phyloP scores from a whole-genome alignment of 106 monocot genomes.

The Dendrobium catenatum region DNA sequence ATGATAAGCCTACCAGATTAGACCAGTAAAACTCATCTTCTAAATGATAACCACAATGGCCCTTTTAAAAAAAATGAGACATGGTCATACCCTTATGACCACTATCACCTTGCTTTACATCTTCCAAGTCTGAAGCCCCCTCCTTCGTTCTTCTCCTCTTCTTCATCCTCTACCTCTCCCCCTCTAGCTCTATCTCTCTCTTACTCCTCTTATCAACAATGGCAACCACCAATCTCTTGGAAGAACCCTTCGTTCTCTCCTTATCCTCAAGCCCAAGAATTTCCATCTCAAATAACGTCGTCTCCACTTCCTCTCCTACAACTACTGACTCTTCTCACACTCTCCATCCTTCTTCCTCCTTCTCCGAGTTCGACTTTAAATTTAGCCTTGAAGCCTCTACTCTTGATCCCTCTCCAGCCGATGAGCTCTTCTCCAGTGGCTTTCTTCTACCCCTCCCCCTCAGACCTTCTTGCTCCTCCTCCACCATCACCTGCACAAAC shows the following conservation, averaged over 20 bases:
- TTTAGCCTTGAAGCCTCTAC: background rate
- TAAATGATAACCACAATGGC: background rate
- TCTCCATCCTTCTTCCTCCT: background rate
- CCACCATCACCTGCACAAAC: too few species aligned
- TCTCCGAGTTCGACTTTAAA: background rate
- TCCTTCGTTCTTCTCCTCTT: too few species aligned
- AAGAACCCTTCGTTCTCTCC: background rate
- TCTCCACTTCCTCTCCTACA: background rate
- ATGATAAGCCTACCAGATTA: background rate
- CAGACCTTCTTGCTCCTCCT: background rate
- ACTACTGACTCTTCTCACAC: background rate
- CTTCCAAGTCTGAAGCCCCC: too few species aligned
- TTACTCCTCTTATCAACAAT: background rate
- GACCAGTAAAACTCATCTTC: background rate
- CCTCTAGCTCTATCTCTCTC: too few species aligned
- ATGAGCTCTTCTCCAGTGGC: background rate
- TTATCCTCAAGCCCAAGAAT: constrained; percentile 2
- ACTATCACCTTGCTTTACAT: too few species aligned
- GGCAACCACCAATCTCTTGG: background rate
- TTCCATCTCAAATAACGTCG: background rate
- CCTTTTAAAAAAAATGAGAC: background rate
- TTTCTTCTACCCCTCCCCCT: background rate
- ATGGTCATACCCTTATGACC: background rate
- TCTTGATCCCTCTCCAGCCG: constrained; percentile 1
- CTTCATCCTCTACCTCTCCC: too few species aligned